phyloP scores from a whole-genome alignment of 176 grass and related monocot genomes.

The Neostapfia colusana region DNA sequence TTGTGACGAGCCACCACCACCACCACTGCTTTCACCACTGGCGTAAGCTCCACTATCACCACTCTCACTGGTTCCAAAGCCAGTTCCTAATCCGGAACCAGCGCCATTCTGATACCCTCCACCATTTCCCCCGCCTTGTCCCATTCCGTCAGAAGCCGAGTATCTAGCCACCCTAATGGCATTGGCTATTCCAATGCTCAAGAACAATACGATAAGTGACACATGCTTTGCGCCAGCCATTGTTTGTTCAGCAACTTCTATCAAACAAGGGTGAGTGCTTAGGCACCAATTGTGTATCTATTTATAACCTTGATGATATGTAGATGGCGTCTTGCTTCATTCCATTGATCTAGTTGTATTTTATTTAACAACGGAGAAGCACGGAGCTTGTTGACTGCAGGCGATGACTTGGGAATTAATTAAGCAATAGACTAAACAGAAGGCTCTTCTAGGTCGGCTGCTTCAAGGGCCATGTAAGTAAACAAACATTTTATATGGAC shows the following conservation, averaged over 20 bases:
- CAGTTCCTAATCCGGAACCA: constrained; percentile 1
- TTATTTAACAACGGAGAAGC: background rate
- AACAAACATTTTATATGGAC: background rate
- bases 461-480: background rate
- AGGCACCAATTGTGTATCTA: background rate
- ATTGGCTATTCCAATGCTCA: constrained; percentile 22
- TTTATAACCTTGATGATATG: background rate
- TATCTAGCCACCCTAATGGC: constrained; percentile 26
- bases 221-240: background rate
- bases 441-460: background rate
- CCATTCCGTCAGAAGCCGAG: background rate
- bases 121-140: constrained; percentile 8
- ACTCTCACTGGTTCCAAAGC: background rate
- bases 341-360: background rate
- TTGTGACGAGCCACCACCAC: background rate
- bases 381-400: background rate
- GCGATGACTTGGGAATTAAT: background rate
- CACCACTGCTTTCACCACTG: background rate
- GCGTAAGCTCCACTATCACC: background rate
- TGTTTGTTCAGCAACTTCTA: background rate
- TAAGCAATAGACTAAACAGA: background rate
- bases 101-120: background rate
- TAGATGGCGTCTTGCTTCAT: background rate
- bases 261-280: background rate
- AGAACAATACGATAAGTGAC: background rate